phyloP scores from a whole-genome alignment of 2,329 filamentous ascomycete species.

The Hirsutella thompsonii region DNA sequence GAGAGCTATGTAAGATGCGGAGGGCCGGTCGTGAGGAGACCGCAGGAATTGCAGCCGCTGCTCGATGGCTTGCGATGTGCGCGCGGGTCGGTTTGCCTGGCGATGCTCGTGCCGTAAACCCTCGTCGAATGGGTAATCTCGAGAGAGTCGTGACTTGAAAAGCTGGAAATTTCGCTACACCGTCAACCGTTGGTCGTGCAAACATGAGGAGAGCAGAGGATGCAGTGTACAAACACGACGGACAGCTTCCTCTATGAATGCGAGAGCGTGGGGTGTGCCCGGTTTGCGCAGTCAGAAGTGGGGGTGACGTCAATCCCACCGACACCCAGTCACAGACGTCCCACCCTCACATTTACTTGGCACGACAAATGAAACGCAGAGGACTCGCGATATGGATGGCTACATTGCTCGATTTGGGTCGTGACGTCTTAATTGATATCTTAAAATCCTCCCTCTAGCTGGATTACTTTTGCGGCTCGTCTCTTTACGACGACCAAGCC shows the following conservation, averaged over 20 bases:
- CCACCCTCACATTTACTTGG: neutral
- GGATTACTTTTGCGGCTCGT: slow-evolving; percentile 18
- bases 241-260: neutral
- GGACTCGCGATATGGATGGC: neutral
- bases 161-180: no score
- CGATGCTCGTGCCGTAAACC: neutral
- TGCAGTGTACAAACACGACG: neutral
- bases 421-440: slow-evolving; percentile 8
- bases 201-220: neutral
- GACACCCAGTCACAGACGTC: neutral
- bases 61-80: no score
- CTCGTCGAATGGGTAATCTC: no score
- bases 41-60: no score
- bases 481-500: slow-evolving; percentile 21
- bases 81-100: no score
- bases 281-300: slow-evolving; percentile 8
- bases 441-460: slow-evolving; percentile 20
- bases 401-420: neutral
- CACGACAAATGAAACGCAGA: neutral
- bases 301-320: slow-evolving; percentile 17
- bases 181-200: no score
- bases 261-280: neutral
- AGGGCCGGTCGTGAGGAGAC: neutral
- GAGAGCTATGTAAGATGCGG: neutral
- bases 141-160: no score